Evolutionary conservation across 169 alveolate species (phyloP).

Genomic region (Cryptosporidium parvum): DNA sequence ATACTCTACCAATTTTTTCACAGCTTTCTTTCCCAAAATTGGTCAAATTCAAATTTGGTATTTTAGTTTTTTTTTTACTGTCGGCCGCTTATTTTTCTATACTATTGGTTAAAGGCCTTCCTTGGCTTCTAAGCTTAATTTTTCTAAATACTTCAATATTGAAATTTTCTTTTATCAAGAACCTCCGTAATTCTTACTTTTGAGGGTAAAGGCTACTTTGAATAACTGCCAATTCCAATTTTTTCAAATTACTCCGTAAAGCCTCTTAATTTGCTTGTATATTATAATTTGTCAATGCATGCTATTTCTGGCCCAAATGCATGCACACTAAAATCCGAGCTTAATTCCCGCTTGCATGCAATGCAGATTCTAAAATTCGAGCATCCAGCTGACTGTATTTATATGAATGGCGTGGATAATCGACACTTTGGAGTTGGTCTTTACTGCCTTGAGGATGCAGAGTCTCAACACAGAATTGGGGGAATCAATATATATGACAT

Average conservation of each 20-base stretch:
- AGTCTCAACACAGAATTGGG: slow-evolving; percentile 36
- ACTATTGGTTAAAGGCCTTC: background rate
- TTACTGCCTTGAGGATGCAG: slow-evolving; percentile 33
- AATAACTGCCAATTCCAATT: background rate
- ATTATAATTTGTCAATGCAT: background rate
- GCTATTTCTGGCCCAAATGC: background rate
- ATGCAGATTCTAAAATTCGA: background rate
- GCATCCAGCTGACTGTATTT: slow-evolving; percentile 60
- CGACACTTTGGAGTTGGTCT: slow-evolving; percentile 52
- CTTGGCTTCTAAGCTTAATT: background rate
- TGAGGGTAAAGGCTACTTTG: background rate
- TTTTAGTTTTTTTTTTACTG: too few species aligned
- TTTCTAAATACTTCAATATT: too few species aligned
- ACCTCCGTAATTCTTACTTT: background rate
- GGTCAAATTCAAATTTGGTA: background rate
- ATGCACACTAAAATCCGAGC: slow-evolving; percentile 1
- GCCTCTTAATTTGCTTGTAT: background rate
- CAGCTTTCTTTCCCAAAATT: background rate
- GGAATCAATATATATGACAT: slow-evolving; percentile 40
- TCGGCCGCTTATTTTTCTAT: background rate
- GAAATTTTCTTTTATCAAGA: too few species aligned
- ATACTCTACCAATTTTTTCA: background rate
- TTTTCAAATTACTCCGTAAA: background rate
- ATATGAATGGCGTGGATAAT: slow-evolving; percentile 12
- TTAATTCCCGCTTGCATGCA: background rate